Conservation (phyloP, 495 filamentous ascomycete species). For the Tuber calosporum region DNA sequence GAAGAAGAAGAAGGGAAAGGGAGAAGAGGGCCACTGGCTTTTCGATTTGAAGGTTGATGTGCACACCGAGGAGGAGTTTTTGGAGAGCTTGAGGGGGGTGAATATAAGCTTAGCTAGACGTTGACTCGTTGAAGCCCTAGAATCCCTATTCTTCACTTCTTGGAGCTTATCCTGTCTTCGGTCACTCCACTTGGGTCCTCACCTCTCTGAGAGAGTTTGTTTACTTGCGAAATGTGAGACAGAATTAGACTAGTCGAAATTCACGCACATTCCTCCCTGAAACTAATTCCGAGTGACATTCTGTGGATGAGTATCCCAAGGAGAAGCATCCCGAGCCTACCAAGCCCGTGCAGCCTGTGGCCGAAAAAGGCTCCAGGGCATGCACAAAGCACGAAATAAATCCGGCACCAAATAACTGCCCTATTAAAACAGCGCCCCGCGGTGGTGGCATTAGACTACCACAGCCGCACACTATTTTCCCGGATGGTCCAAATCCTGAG, state of each 20-base stretch:
- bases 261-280: not conserved
- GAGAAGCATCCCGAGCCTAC: not conserved
- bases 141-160: not conserved
- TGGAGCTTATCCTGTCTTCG: not conserved
- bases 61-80: constrained; percentile 15
- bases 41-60: constrained; percentile 17
- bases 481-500: no score
- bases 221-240: not conserved
- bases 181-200: not conserved
- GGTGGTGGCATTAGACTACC: not conserved
- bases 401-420: not conserved
- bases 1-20: no score
- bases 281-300: not conserved
- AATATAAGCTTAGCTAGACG: not conserved
- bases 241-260: not conserved
- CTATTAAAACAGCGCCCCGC: not conserved
- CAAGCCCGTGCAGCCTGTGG: not conserved
- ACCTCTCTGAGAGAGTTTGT: not conserved
- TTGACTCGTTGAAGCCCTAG: not conserved
- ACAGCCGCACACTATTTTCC: no score
- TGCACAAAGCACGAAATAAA: not conserved
- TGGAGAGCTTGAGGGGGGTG: constrained; percentile 8
- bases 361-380: not conserved
- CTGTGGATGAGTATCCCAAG: not conserved
- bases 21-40: constrained; percentile 14